Percentiles rank a stretch among this genome's conserved stretches.
These are phyloP conservation scores for Metarhizium rileyi DNA, from an alignment of 2,329 filamentous ascomycete genomes.

Conservation along the genomic window DNA sequence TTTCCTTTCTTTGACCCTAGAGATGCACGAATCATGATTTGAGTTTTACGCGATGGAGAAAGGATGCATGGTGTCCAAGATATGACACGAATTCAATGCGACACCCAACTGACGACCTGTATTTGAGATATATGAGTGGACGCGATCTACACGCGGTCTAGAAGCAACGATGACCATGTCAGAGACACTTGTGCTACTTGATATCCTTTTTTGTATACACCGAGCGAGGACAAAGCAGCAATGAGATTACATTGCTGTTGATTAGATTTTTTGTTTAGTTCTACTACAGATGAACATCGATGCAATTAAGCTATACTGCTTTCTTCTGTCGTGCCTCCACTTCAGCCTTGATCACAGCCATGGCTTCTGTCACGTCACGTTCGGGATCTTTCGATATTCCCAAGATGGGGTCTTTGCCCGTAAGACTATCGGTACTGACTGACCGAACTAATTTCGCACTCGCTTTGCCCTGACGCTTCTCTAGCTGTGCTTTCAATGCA, in stretches of 20 bases:
- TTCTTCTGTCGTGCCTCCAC: conserved; percentile 42
- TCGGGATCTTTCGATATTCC: conserved; percentile 72
- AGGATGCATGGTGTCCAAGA: neutral
- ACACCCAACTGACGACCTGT: neutral
- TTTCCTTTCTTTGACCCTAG: neutral
- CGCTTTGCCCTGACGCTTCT: conserved; percentile 42
- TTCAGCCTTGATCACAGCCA: conserved; percentile 64
- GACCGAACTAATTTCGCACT: conserved; percentile 37
- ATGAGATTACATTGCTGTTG: no score
- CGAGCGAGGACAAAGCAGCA: no score
- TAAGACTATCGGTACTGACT: conserved; percentile 48
- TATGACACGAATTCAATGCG: conserved; percentile 1
- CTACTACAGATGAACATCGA: neutral
- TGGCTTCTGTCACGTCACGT: conserved; percentile 66
- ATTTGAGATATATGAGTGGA: neutral
- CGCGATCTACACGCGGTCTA: neutral
- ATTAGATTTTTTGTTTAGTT: no score
- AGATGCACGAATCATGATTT: neutral
- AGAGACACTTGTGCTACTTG: neutral
- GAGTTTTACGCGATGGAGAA: neutral
- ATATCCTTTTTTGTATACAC: neutral
- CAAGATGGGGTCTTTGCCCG: conserved; percentile 52
- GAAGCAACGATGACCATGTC: neutral
- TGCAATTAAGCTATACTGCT: neutral
- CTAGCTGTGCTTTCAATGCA: conserved; percentile 45